Base-by-base conservation (phyloP, 352 stramenopile species). In the Hyphochytrium catenoides region DNA sequence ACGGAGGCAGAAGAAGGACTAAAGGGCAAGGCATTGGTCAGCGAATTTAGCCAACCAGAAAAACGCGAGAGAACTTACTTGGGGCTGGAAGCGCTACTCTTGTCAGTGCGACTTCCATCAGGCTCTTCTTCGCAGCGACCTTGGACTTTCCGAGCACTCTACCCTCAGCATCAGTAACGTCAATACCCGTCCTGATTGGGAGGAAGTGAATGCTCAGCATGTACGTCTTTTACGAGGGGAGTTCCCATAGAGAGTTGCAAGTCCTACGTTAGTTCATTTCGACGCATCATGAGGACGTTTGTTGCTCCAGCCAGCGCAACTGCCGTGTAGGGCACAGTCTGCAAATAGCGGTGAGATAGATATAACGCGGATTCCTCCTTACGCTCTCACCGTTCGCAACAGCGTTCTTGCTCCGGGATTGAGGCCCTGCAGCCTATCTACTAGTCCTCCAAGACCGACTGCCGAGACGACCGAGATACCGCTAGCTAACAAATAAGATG, bases 271-370 rank as follows among this genome's bases (percentile, higher is more conserved):
- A 69, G 68, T 50, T 85, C 71, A 31, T 75, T 77, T 35, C 75
- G 69, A n/a, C 71, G 63, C 64, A 81, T 81, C 0, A 67, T 76
- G n/a, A 81, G 68, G 12, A 64, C 68, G 40, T 85, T 83, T 44
- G 77, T 78, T 8, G 61, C 66, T 44, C 71, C 71, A 14, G 71
- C 71, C 22, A 62, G 74, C 0, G 64, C 66, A 1, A 85, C 71
- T 14, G 71, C 68, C 19, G 82, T 47, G 40, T 81, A 85, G 11
- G 71, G 71, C 21, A 85, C 66, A 18, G 63, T 77, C 67, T 82
- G 22, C 12, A 46, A 4, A 7, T 9, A 8, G 2, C 9, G 6
- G 5, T 11, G 21, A 33, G 23, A 24, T 15, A 16, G 14, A 22
- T 5, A 16, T 36, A 44, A 23, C n/a, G n/a, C n/a, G n/a, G n/a